phyloP scores from a whole-genome alignment of 2,329 filamentous ascomycete species.

The Chalaropsis ovoidea region DNA sequence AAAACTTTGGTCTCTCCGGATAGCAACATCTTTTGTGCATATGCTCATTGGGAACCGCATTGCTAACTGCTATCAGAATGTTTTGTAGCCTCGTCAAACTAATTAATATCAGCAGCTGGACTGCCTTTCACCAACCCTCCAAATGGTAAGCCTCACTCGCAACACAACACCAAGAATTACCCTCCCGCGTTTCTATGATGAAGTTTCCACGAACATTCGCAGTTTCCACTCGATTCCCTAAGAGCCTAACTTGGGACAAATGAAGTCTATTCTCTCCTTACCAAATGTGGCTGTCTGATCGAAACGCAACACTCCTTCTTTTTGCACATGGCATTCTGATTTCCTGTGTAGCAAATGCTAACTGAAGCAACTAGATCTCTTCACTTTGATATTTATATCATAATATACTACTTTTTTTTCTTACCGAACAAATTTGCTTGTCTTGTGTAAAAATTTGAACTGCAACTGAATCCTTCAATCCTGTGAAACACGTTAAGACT shows the following conservation, averaged over 20 bases:
- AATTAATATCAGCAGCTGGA: constrained; percentile 8
- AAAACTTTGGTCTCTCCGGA: constrained; percentile 17
- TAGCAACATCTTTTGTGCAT: constrained; percentile 14
- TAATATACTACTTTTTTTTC: not conserved
- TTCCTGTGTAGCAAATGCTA: constrained; percentile 8
- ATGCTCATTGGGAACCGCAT: constrained; percentile 24
- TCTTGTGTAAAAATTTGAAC: too few species aligned
- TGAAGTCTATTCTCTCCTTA: constrained; percentile 62
- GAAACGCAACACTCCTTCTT: constrained; percentile 26
- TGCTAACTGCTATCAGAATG: constrained; percentile 15
- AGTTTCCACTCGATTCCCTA: constrained; percentile 75
- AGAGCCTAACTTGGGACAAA: constrained; percentile 58
- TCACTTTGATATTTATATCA: too few species aligned
- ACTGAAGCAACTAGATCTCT: constrained; percentile 8
- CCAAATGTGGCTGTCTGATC: constrained; percentile 54
- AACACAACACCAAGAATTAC: not conserved
- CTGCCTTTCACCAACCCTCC: not conserved
- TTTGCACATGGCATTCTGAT: not conserved
- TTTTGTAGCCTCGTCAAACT: not conserved
- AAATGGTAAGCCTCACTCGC: constrained; percentile 14
- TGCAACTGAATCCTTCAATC: too few species aligned
- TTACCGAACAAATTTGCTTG: not conserved
- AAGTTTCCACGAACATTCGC: constrained; percentile 69
- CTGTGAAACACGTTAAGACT: too few species aligned
- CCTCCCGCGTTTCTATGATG: constrained; percentile 45